Percentiles rank a stretch among this genome's conserved stretches.
phyloP scores from a whole-genome alignment of 2,329 filamentous ascomycete species.

The Venturia nashicola region DNA sequence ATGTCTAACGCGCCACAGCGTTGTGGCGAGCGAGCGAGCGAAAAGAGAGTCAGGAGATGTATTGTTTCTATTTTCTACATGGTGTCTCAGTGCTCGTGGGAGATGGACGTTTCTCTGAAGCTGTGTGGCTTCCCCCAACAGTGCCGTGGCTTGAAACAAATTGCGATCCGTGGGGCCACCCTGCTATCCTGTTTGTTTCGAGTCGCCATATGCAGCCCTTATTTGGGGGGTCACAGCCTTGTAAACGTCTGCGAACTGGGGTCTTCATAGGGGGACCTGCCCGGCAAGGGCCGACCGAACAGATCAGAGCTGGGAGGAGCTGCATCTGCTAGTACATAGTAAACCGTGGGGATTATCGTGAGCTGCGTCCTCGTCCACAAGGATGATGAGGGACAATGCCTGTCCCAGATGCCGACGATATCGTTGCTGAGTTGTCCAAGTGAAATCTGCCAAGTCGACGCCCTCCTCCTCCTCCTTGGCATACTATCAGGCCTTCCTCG shows the following conservation, averaged over 20 bases:
- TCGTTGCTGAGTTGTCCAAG: not conserved
- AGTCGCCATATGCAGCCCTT: not conserved
- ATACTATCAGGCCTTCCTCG: not conserved
- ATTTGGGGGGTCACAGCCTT: too few species aligned
- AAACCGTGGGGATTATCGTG: constrained; percentile 1
- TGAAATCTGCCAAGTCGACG: not conserved
- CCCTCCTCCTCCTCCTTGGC: not conserved
- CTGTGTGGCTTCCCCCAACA: not conserved
- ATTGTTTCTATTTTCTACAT: not conserved
- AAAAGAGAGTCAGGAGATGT: not conserved
- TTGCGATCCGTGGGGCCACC: not conserved
- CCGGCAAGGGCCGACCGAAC: not conserved
- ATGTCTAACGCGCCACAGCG: not conserved
- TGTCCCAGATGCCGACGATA: not conserved
- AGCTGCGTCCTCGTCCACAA: not conserved
- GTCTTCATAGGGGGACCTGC: not conserved
- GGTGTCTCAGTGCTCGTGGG: not conserved
- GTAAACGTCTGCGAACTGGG: not conserved
- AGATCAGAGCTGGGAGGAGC: not conserved
- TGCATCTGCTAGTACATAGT: too few species aligned
- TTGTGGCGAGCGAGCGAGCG: not conserved
- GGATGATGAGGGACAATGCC: not conserved
- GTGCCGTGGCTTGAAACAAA: not conserved
- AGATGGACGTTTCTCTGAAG: not conserved
- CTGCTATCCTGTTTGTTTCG: not conserved